Base-by-base conservation (phyloP, 2,329 filamentous ascomycete genomes). In the Aureobasidium vineae region DNA sequence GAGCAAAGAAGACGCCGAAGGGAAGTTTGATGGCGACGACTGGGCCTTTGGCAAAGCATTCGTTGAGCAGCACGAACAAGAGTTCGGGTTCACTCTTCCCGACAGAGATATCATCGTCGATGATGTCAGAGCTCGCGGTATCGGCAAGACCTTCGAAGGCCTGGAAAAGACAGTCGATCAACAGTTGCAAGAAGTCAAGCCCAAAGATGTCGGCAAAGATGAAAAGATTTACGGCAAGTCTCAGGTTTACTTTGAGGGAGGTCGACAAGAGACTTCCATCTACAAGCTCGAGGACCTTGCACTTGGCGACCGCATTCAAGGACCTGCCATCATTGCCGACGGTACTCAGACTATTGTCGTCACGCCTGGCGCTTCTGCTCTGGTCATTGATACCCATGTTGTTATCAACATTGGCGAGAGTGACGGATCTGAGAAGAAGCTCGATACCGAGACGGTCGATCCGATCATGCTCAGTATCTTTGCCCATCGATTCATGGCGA, bases 71-170 rank as follows among this genome's bases (percentile, higher is more conserved):
- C 93, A 97, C 74, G 88, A 92, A 63, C 92, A 95, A 74, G 93
- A 97, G 74, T 97, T 97, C 74, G 92, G 92, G 0, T 97, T 97
- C 73, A 96, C 90, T 0, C 81, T 97, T 2, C 87, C 87, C 28
- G 90, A 96, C 67, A 84, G 92, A 65, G 91, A 97, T 71, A 91
- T 97, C 64, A 92, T 97, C 53, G 84, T 97, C 8, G 93, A 97
- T 69, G 93, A 97, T 75, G 90, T 97, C 3, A 88, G 93, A 47
- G 90, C 93, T 5, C 85, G 94, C 66, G 92, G 92, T 16, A 96
- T 97, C 69, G 93, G 91, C 54, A 96, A 92, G 82, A 94, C 91
- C 53, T 94, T 93, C 75, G 84, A 90, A 63, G 88, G 90, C 53
- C 80, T 89, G 36, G 90, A 92, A 68, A 89, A 91, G 79, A 94